Conservation (phyloP, 2,329 filamentous ascomycete genomes). For the Fusarium nisikadoi region DNA sequence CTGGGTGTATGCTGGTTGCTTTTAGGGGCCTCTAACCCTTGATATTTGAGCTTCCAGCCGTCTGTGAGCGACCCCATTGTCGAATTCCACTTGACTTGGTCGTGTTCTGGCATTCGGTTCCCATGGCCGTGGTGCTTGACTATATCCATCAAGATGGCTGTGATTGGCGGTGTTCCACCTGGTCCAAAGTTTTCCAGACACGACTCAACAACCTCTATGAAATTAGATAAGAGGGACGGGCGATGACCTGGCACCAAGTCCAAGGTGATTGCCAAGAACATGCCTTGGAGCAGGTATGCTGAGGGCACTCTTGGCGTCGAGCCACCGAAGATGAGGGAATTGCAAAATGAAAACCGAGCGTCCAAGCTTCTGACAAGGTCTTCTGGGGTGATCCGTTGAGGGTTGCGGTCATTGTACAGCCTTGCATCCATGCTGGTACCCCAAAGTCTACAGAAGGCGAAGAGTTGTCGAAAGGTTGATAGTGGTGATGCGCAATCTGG, state of each 20-base stretch:
- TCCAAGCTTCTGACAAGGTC: constrained; percentile 49
- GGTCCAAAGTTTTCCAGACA: constrained; percentile 49
- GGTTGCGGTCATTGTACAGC: constrained; percentile 22
- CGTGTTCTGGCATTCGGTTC: constrained; percentile 48
- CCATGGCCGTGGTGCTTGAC: constrained; percentile 47
- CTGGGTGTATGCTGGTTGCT: constrained; percentile 30
- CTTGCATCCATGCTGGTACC: constrained; percentile 39
- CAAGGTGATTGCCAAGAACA: constrained; percentile 52
- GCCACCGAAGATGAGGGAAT: constrained; percentile 51
- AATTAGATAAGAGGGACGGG: constrained; percentile 50
- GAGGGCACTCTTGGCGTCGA: constrained; percentile 50
- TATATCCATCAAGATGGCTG: constrained; percentile 50
- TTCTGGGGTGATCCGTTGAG: constrained; percentile 36
- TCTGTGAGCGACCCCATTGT: constrained; percentile 43
- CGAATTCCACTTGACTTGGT: constrained; percentile 48
- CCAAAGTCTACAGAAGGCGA: constrained; percentile 52
- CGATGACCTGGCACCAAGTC: constrained; percentile 48
- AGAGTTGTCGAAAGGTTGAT: constrained; percentile 57
- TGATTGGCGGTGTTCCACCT: constrained; percentile 49
- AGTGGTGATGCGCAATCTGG: constrained; percentile 47
- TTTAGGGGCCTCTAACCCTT: constrained; percentile 34
- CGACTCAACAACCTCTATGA: constrained; percentile 51
- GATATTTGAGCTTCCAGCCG: constrained; percentile 39
- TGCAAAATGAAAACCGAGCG: constrained; percentile 52
- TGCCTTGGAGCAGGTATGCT: constrained; percentile 51